Evolutionary conservation across 345 rosid genomes (phyloP), one percentile per base, ranked within the genome.

Genomic region (Pistacia atlantica): DNA sequence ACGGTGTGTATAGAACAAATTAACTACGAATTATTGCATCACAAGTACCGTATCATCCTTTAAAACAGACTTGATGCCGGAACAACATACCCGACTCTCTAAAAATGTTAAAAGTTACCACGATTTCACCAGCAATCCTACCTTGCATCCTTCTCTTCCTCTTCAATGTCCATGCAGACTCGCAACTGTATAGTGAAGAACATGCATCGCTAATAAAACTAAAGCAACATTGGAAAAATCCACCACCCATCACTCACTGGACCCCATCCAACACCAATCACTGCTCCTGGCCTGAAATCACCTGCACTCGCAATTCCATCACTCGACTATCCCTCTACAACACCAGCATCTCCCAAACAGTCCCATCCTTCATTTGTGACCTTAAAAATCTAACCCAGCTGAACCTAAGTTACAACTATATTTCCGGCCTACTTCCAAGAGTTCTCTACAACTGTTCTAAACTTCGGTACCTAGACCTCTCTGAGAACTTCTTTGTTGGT

Each of bases 401-500:
- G 10, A 73, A 83, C 62, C 69, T 89, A 66, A 17, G 12, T 0
- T 61, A 5, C 62, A 88, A 91, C 78, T 79, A 72, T 77, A 66
- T 91, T 16, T 25, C 49, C 1, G 88, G 89, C 20, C 65, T 25
- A 22, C 88, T 91, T 48, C 92, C 92, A 0, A 72, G 4, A 4
- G 70, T 17, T 55, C 82, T 88, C 71, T 85, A 83, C 59, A 51
- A 72, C 59, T 83, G 89, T 64, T 84, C 88, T 71, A 78, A 85
- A 82, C 89, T 91, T 1, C 25, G 60, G 65, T 33, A 65, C 83
- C 78, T 91, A 0, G 83, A 86, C 75, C 85, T 91, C 42, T 81
- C 91, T 45, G 74, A 76, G 58, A 91, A 88, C 80, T 76, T 51
- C 82, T 80, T 88, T 67, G 82, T 79, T n/a, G 95, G 90, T 20